These are phyloP conservation scores for Saccharomycopsis babjevae DNA, from an alignment of 805 yeast species.

Conservation along the genomic window DNA sequence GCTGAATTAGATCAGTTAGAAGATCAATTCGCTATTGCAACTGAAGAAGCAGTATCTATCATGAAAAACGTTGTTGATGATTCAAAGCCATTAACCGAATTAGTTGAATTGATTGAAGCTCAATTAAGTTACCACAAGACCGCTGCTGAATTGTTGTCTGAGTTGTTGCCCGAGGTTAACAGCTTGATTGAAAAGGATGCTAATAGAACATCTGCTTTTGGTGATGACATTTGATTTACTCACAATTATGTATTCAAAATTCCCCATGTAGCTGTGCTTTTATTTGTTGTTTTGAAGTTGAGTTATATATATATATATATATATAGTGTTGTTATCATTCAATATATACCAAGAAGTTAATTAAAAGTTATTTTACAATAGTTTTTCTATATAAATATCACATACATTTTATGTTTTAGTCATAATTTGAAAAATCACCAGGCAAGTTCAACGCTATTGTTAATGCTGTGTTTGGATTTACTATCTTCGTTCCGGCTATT, in stretches of 20 bases:
- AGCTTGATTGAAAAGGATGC: slow-evolving; percentile 44
- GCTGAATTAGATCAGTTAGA: slow-evolving; percentile 75
- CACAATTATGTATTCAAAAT: no score
- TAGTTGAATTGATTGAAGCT: slow-evolving; percentile 62
- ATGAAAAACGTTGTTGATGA: slow-evolving; percentile 73
- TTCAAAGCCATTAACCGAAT: slow-evolving; percentile 56
- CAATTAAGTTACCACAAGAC: slow-evolving; percentile 74
- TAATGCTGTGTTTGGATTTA: neutral
- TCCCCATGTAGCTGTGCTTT: neutral
- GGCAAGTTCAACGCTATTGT: neutral
- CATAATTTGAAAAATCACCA: neutral
- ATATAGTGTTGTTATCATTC: neutral
- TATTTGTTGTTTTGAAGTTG: neutral
- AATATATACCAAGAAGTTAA: neutral
- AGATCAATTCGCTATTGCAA: slow-evolving; percentile 82
- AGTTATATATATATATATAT: neutral
- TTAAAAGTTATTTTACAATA: neutral
- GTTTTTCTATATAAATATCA: neutral
- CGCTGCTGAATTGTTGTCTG: slow-evolving; percentile 56
- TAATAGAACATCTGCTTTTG: slow-evolving; percentile 18
- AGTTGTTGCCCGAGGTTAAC: slow-evolving; percentile 55
- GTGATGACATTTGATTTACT: slow-evolving; percentile 12
- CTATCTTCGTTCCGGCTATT: neutral
- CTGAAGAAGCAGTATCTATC: slow-evolving; percentile 75
- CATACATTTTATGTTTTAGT: no score